Base-by-base conservation (phyloP, 805 yeast species). In the Schwanniomyces yamadae region DNA sequence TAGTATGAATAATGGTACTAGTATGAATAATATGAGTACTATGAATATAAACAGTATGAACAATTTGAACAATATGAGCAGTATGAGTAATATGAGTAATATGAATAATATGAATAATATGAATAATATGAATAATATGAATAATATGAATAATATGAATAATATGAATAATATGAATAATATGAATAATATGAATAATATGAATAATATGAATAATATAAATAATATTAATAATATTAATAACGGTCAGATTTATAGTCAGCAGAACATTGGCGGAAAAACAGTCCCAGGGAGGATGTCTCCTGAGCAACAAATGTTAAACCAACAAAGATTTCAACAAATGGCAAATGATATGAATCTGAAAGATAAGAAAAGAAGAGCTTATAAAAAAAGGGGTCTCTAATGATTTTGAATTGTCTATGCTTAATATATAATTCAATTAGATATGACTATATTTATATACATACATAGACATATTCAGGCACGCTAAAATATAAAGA, bases 241-340 rank as follows among this genome's bases (percentile, higher is more conserved):
- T 12, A 27, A 27, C 17, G n/a, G 12, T 9, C 29, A 27, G n/a
- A 16, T 27, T 4, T 27, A 27, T 10, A 16, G 8, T 13, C 29
- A 16, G 29, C 29, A n/a, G 33, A 27, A 27, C 17, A n/a, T 27
- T 16, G n/a, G n/a, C 20, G 10, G 17, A 38, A 43, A 25, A 30
- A 37, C 23, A 24, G 40, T 9, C 40, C 44, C 6, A 36, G 36
- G n/a, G n/a, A 42, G 39, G 21, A 31, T 34, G 24, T 23, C 21
- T 13, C 24, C 39, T 16, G 40, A 34, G 16, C 48, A 37, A 8
- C 47, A 42, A 35, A 45, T 43, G 46, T 48, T 49, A 37, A 48
- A 42, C 25, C 48, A 44, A 27, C 50, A 45, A 31, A 49, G 48
- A 50, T 17, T 42, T 26, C 51, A 36, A 28, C 46, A 40, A 27